phyloP scores from a whole-genome alignment of 495 filamentous ascomycete species.

The Echria macrotheca region DNA sequence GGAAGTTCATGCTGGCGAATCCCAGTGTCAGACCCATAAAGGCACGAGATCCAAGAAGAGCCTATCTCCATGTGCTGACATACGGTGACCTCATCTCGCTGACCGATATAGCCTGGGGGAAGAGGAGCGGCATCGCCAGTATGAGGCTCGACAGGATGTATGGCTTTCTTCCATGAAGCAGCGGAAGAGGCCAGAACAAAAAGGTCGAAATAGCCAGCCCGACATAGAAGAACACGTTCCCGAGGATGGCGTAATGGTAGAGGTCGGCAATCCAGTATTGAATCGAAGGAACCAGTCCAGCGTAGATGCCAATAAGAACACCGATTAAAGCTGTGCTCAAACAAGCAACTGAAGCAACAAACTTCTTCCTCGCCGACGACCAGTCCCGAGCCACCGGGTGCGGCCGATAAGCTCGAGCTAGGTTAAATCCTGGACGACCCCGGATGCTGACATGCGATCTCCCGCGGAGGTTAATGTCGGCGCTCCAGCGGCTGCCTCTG shows the following conservation, averaged over 20 bases:
- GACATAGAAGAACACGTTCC: slow-evolving; percentile 65
- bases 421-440: slow-evolving; percentile 45
- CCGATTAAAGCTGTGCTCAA: slow-evolving; percentile 63
- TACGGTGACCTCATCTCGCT: slow-evolving; percentile 50
- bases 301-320: slow-evolving; percentile 66
- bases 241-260: slow-evolving; percentile 59
- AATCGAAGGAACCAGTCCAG: slow-evolving; percentile 67
- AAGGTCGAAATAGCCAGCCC: slow-evolving; percentile 63
- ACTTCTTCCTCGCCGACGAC: slow-evolving; percentile 57
- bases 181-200: slow-evolving; percentile 65
- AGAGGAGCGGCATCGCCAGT: slow-evolving; percentile 64
- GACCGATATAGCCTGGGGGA: slow-evolving; percentile 65
- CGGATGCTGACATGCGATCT: slow-evolving; percentile 38
- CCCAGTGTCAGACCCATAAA: slow-evolving; percentile 63
- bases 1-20: slow-evolving; percentile 70
- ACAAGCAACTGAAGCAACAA: slow-evolving; percentile 62
- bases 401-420: slow-evolving; percentile 46
- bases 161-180: slow-evolving; percentile 72
- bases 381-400: slow-evolving; percentile 60
- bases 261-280: slow-evolving; percentile 66
- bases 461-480: slow-evolving; percentile 31
- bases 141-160: slow-evolving; percentile 61
- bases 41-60: slow-evolving; percentile 55
- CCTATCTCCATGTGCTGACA: slow-evolving; percentile 49
- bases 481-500: slow-evolving; percentile 5